Conservation (phyloP, 805 yeast genomes). For the Pichia gijzeniarum region DNA sequence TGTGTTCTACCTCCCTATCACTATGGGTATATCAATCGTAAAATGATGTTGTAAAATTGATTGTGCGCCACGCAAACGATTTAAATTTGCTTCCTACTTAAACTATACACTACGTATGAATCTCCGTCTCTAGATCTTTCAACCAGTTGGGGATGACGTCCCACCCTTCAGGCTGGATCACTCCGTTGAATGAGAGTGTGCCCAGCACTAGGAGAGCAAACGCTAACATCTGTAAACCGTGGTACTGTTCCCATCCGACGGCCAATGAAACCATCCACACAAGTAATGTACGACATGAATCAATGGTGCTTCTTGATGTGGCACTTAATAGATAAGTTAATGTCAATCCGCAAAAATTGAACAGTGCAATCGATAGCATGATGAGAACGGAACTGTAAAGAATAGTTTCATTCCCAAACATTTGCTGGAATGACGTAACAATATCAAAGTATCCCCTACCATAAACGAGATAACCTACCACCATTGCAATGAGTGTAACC, state of each 20-base stretch:
- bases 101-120: background rate
- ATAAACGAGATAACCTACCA: slow-evolving; percentile 35
- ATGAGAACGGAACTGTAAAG: slow-evolving; percentile 51
- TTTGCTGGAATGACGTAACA: slow-evolving; percentile 41
- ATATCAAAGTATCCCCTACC: slow-evolving; percentile 55
- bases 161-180: slow-evolving; percentile 47
- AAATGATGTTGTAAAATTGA: too few species aligned
- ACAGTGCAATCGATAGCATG: slow-evolving; percentile 65
- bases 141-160: slow-evolving; percentile 42
- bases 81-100: background rate
- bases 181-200: slow-evolving; percentile 68
- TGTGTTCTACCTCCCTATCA: too few species aligned
- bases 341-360: slow-evolving; percentile 69
- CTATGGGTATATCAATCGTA: too few species aligned
- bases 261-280: slow-evolving; percentile 68
- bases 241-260: slow-evolving; percentile 73
- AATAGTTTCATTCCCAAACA: slow-evolving; percentile 39
- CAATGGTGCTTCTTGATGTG: slow-evolving; percentile 73
- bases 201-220: slow-evolving; percentile 61
- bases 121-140: slow-evolving; percentile 21
- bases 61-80: too few species aligned
- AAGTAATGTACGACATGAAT: slow-evolving; percentile 65
- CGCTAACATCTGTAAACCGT: slow-evolving; percentile 55
- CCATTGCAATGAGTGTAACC: slow-evolving; percentile 40
- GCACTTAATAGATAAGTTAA: slow-evolving; percentile 63